Percentiles rank a stretch among this genome's conserved stretches.
These are phyloP conservation scores for Phragmites australis DNA, from an alignment of 176 grass and related monocot species.

Conservation along the genomic window DNA sequence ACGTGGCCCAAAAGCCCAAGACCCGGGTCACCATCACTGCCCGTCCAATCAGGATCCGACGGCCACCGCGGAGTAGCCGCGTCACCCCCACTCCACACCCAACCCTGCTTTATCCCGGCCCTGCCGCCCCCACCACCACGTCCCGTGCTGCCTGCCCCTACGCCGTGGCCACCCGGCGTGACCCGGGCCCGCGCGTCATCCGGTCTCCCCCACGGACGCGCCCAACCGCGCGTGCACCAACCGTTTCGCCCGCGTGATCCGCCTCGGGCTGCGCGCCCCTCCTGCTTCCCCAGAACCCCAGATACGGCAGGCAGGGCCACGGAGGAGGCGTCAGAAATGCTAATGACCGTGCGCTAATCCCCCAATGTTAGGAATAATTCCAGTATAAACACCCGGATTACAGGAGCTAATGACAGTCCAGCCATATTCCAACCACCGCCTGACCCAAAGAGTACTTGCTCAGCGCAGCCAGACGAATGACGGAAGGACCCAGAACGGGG, in stretches of 20 bases:
- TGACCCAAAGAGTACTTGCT: background rate
- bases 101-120: background rate
- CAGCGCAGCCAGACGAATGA: background rate
- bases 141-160: no score
- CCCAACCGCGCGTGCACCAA: slow-evolving; percentile 22
- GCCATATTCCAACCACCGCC: no score
- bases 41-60: slow-evolving; percentile 36
- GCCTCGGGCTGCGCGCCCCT: slow-evolving; percentile 28
- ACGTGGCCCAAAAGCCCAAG: background rate
- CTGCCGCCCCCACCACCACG: background rate
- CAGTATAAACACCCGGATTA: background rate
- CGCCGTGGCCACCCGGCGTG: background rate
- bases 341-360: background rate
- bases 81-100: background rate
- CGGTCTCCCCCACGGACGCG: background rate
- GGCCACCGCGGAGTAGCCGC: background rate
- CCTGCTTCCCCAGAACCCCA: slow-evolving; percentile 4
- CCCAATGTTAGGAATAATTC: background rate
- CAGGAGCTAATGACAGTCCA: background rate
- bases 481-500: background rate
- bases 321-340: background rate
- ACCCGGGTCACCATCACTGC: background rate
- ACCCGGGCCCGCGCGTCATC: background rate
- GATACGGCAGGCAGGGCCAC: slow-evolving; percentile 11
- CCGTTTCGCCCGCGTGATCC: slow-evolving; percentile 39